Evolutionary conservation across 768 basidiomycete species (phyloP).

Genomic region (Mycena albidolilacea): DNA sequence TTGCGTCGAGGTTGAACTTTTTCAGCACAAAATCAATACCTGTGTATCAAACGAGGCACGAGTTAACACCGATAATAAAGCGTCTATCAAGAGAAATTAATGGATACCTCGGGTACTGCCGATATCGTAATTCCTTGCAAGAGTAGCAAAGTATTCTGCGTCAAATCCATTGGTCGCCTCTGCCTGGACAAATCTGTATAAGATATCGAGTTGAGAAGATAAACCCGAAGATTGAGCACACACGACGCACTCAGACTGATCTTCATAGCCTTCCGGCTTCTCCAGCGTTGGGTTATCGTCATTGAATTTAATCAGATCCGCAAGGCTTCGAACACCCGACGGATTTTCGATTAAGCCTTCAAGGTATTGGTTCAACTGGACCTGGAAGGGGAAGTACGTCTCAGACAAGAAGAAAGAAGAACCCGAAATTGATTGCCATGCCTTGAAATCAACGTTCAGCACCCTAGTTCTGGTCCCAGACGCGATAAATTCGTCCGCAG

Average conservation of each 20-base stretch:
- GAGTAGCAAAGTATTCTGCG: neutral
- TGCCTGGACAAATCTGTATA: slow-evolving; percentile 5
- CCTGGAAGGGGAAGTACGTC: slow-evolving; percentile 22
- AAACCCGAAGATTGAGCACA: slow-evolving; percentile 8
- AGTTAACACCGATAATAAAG: slow-evolving; percentile 1
- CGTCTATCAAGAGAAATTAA: slow-evolving; percentile 8
- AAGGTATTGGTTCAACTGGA: slow-evolving; percentile 57
- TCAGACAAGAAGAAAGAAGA: neutral
- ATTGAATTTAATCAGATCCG: slow-evolving; percentile 62
- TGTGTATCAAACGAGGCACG: slow-evolving; percentile 6
- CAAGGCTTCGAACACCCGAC: slow-evolving; percentile 55
- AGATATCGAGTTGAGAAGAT: slow-evolving; percentile 8
- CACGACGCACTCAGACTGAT: slow-evolving; percentile 7
- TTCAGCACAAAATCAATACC: slow-evolving; percentile 8
- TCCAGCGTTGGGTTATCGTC: slow-evolving; percentile 58
- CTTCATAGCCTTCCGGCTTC: slow-evolving; percentile 33
- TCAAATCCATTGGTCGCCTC: slow-evolving; percentile 1
- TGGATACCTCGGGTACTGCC: slow-evolving; percentile 7
- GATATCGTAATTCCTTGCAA: slow-evolving; percentile 3
- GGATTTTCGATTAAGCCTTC: slow-evolving; percentile 56
- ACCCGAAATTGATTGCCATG: slow-evolving; percentile 2
- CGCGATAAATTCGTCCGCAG: slow-evolving; percentile 50
- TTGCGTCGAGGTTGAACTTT: slow-evolving; percentile 6
- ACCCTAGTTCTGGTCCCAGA: neutral
- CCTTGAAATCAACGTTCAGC: slow-evolving; percentile 4